phyloP scores from a whole-genome alignment of 148 eudicot species.

The Persicaria tinctoria region DNA sequence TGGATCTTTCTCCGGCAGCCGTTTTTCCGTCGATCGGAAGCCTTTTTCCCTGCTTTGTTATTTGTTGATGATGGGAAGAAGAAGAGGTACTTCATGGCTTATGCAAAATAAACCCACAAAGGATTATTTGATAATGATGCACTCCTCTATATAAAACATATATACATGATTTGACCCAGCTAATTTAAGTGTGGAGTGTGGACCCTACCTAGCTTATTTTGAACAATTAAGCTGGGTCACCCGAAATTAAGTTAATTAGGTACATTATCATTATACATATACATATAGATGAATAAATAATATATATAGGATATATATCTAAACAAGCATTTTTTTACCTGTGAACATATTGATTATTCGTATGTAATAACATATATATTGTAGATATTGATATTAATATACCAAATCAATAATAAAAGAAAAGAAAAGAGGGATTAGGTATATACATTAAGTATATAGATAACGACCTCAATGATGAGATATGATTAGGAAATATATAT shows the following conservation, averaged over 20 bases:
- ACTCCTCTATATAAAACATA: not conserved
- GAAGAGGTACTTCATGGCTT: not conserved
- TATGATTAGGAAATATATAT: not conserved
- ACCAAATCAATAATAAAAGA: too few relatives aligned
- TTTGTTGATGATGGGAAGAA: conserved; percentile 1
- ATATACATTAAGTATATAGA: not conserved
- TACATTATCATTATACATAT: not conserved
- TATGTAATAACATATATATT: too few relatives aligned
- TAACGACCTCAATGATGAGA: not conserved
- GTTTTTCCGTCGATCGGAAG: conserved; percentile 15
- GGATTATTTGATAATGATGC: not conserved
- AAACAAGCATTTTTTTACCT: too few relatives aligned
- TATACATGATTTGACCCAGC: not conserved
- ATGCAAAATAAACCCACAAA: not conserved
- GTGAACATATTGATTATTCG: too few relatives aligned
- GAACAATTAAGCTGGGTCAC: not conserved
- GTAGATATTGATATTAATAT: too few relatives aligned
- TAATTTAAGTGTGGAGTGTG: not conserved
- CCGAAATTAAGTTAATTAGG: conserved; percentile 7
- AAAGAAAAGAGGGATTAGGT: not conserved
- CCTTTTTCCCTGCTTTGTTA: not conserved
- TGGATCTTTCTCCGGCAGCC: conserved; percentile 33
- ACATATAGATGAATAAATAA: too few relatives aligned
- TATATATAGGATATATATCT: not conserved
- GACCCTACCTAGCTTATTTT: not conserved